phyloP scores from a whole-genome alignment of 2,329 filamentous ascomycete genomes.

The Neonectria sp. region DNA sequence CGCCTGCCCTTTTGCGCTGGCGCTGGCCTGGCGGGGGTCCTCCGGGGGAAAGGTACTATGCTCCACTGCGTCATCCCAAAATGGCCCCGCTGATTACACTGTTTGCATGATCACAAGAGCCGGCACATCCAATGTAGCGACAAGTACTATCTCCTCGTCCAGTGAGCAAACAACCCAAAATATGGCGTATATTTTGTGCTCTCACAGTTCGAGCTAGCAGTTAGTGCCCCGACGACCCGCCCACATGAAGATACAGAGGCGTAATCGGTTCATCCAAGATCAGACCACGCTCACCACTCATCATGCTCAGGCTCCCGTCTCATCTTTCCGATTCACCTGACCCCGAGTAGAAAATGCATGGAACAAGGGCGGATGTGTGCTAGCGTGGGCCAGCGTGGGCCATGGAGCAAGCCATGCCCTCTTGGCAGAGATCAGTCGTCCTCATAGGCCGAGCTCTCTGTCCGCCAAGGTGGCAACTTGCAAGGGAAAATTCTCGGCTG shows the following conservation, averaged over 20 bases:
- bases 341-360: constrained; percentile 22
- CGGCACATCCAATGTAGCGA: neutral
- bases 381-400: constrained; percentile 17
- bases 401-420: constrained; percentile 10
- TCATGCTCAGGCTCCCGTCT: constrained; percentile 11
- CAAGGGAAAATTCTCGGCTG: constrained; percentile 12
- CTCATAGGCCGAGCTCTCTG: constrained; percentile 12
- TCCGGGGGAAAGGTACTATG: neutral
- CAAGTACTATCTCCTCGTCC: neutral
- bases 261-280: neutral
- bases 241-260: neutral
- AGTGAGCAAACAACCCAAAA: constrained; percentile 1
- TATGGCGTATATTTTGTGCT: neutral
- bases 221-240: neutral
- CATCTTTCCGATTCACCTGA: constrained; percentile 21
- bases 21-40: constrained; percentile 12
- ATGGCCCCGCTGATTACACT: constrained; percentile 5
- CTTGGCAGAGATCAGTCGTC: constrained; percentile 18
- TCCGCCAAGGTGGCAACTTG: neutral
- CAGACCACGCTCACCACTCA: constrained; percentile 12
- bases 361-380: constrained; percentile 26
- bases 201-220: neutral
- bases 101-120: constrained; percentile 12
- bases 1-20: neutral
- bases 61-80: constrained; percentile 17